Base-by-base conservation (phyloP, 202 grass and related monocot genomes). In the Musa balbisiana region DNA sequence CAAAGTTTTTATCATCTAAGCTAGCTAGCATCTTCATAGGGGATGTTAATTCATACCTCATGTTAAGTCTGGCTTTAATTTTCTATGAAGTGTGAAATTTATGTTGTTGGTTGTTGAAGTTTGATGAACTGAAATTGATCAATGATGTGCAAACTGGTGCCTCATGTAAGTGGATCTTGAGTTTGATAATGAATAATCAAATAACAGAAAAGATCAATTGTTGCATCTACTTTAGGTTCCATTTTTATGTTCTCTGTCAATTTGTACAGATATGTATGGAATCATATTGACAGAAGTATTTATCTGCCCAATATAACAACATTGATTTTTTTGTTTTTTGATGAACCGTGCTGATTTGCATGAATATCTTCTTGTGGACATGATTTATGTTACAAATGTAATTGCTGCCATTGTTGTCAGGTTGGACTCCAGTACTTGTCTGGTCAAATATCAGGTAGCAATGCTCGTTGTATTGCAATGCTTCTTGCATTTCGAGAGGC, bases 381-480 rank as follows among this genome's bases (percentile, higher is more conserved):
- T 43, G 33, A 6, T 43, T 43, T 43, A 43, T 8, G 33, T 43
- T 43, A 43, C 19, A 23, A 51, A 52, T 52, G 58, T 64, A 22
- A 64, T n/a, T 64, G 10, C 33, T 76, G 43, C 74, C 14, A 33
- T 24, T 51, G 10, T 65, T 11, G 23, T 88, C 82, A 96, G 92
- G 89, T 96, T 53, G 92, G 92, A 51, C 92, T 96, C 77, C 89
- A 96, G 71, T 92, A 88, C 80, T 85, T 96, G 54, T 92, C 89
- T 60, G 85, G 90, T 78, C 80, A 88, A 73, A 87, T 96, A 78
- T 87, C 83, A 73, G 92, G 92, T 80, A 85, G 89, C 24, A 96
- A 96, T 92, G 89, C 74, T 72, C 89, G 92, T 75, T 96, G 93
- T 50, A 85, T 96, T 69, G 87, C 89, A 74, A 96, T 96, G 90